Evolutionary conservation across 2,329 filamentous ascomycete genomes (phyloP).

Genomic region (Hypoxylon sp.): DNA sequence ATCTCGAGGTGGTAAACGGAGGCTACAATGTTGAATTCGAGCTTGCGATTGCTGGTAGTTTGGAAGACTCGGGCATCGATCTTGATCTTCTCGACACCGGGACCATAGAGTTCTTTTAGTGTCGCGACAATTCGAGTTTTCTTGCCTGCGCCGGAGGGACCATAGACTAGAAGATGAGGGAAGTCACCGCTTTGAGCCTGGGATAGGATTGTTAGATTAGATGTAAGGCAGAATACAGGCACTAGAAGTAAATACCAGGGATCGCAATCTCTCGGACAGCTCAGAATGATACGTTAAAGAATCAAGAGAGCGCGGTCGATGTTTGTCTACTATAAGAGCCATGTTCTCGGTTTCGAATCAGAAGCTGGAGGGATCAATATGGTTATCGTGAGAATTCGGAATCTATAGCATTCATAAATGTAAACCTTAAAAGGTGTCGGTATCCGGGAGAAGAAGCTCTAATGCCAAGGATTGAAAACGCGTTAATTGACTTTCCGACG

Average conservation of each 20-base stretch:
- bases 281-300: slow-evolving; percentile 88
- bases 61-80: slow-evolving; percentile 98
- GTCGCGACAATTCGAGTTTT: slow-evolving; percentile 98
- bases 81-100: slow-evolving; percentile 99
- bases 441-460: slow-evolving; percentile 4
- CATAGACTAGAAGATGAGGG: slow-evolving; percentile 96
- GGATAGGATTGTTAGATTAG: slow-evolving; percentile 13
- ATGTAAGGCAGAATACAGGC: background rate
- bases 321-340: slow-evolving; percentile 79
- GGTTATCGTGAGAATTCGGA: background rate
- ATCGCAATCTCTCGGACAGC: slow-evolving; percentile 86
- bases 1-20: slow-evolving; percentile 99
- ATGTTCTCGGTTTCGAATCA: slow-evolving; percentile 56
- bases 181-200: slow-evolving; percentile 98
- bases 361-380: background rate
- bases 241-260: slow-evolving; percentile 73
- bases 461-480: slow-evolving; percentile 41
- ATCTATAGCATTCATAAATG: background rate
- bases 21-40: slow-evolving; percentile 98
- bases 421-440: background rate
- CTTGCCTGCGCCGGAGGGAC: slow-evolving; percentile 95
- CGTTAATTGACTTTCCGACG: slow-evolving; percentile 52
- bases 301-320: slow-evolving; percentile 80
- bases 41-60: slow-evolving; percentile 93
- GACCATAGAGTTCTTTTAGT: slow-evolving; percentile 92